phyloP scores from a whole-genome alignment of 441 rosid genomes.

The Jatropha multifida region DNA sequence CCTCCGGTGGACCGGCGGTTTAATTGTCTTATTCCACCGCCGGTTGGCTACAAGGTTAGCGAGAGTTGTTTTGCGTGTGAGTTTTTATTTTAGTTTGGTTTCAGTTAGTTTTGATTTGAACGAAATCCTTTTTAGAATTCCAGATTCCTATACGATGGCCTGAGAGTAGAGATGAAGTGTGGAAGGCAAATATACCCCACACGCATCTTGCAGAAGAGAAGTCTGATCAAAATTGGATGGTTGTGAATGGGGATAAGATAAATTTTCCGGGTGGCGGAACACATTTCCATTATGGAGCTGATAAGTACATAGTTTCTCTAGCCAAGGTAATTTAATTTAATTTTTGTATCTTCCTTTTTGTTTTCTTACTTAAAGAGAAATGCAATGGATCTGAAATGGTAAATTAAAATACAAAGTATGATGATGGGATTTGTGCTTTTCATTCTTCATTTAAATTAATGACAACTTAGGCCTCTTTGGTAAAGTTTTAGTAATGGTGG shows the following conservation, averaged over 20 bases:
- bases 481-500: too few relatives aligned
- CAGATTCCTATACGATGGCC: conserved; percentile 96
- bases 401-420: background rate
- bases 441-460: background rate
- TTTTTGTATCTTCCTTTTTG: background rate
- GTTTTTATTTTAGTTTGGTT: conserved; percentile 14
- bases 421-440: background rate
- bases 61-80: background rate
- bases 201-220: conserved; percentile 95
- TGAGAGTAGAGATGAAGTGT: conserved; percentile 89
- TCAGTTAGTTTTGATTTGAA: conserved; percentile 35
- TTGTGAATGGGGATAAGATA: conserved; percentile 85
- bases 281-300: conserved; percentile 93
- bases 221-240: conserved; percentile 99
- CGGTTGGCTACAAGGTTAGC: conserved; percentile 78
- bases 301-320: conserved; percentile 83
- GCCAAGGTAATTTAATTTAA: conserved; percentile 54
- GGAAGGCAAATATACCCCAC: conserved; percentile 95
- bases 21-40: conserved; percentile 91
- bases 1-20: conserved; percentile 83
- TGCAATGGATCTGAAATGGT: background rate
- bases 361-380: background rate
- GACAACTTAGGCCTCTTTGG: background rate
- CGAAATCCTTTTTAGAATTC: conserved; percentile 46
- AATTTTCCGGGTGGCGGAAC: conserved; percentile 98